Percentiles rank a stretch among this genome's conserved stretches.
Evolutionary conservation across 169 alveolate species (phyloP).

Genomic region (Blepharisma undulans): DNA sequence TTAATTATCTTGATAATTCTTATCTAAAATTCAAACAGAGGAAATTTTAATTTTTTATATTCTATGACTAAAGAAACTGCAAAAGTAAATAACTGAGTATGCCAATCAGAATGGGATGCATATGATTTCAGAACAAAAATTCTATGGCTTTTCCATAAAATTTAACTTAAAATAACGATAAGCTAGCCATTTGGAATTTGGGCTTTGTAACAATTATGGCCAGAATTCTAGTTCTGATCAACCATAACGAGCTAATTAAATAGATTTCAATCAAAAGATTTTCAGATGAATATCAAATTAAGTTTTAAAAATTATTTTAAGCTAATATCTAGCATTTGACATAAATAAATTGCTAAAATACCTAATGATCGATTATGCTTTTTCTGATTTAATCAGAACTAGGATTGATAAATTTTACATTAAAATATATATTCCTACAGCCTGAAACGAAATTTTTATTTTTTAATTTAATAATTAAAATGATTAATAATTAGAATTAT

Average conservation of each 20-base stretch:
- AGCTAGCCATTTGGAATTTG: not conserved
- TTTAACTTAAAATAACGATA: not conserved
- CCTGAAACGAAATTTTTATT: too few relatives aligned
- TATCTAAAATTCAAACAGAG: not conserved
- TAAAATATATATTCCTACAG: too few relatives aligned
- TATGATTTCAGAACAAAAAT: not conserved
- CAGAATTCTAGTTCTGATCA: not conserved
- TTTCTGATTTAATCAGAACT: too few relatives aligned
- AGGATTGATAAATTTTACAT: too few relatives aligned
- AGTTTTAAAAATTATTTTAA: too few relatives aligned
- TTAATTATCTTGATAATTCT: not conserved
- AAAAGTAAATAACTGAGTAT: not conserved
- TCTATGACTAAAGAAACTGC: not conserved
- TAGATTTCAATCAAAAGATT: too few relatives aligned
- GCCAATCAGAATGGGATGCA: not conserved
- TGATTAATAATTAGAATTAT: too few relatives aligned
- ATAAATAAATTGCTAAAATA: too few relatives aligned
- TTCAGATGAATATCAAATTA: not conserved
- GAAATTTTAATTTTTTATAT: not conserved
- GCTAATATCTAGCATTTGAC: too few relatives aligned
- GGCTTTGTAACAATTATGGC: not conserved
- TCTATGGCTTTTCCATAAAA: not conserved
- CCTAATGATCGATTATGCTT: too few relatives aligned
- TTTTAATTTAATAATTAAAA: too few relatives aligned
- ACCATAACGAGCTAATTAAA: not conserved